Base-by-base conservation (phyloP, 2,329 filamentous ascomycete species). In the Aureobasidium sp. region DNA sequence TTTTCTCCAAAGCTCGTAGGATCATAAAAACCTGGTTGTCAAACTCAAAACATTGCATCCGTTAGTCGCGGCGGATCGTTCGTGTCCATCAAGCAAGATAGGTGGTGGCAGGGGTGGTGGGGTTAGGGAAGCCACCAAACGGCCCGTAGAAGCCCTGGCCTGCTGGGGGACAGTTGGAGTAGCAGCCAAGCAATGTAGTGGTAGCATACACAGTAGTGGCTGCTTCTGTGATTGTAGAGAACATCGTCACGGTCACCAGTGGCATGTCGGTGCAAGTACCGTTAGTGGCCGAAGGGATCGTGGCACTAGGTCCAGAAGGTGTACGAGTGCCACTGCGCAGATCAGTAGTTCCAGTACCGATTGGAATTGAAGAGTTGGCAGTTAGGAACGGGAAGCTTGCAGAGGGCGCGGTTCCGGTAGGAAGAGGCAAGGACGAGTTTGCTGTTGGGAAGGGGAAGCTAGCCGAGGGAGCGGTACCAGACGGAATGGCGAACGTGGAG, bases 131-230 rank as follows among this genome's bases (percentile, higher is more conserved):
- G 8, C 40, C 53, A 17, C 27, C 31, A 15, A 58, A 58, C 1
- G 55, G 46, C 40, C 58, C 58, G 37, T 51, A 60, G 7, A 51
- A 59, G 7, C 60, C 64, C 27, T 31, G 29, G 31, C 33, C 60
- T 17, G 33, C 19, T 9, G 61, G 62, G 31, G 58, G 45, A 33
- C 65, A 67, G 3, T 60, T 57, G 7, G 40, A 54, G 29, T 55
- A 64, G 55, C 65, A 67, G 38, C 64, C 64, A 27, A 53, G 31
- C 35, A 53, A 27, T 2, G 58, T 60, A 1, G 47, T 60, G 17
- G 58, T 60, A 4, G 35, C 37, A 25, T 35, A 60, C 23, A 60
- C 40, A 23, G 58, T 60, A 17, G 21, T 60, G 21, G 58, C 47
- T 37, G 58, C 58, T 38, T 45, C 40, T 1, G 47, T 54, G 11